Conservation (phyloP, 2,329 filamentous ascomycete genomes). For the Pestalotiopsis sp. region DNA sequence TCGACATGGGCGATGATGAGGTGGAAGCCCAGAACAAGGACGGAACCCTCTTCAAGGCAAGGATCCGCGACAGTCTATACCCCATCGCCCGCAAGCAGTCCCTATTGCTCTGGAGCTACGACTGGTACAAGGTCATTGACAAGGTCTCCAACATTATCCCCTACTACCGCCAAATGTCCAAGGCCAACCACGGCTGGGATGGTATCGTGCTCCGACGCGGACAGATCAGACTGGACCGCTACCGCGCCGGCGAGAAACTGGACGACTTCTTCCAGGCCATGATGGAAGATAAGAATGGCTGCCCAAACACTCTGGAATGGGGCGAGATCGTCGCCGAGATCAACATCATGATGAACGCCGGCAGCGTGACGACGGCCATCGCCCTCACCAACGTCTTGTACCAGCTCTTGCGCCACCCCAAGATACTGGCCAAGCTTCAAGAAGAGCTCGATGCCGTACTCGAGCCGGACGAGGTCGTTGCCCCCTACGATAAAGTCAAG, state of each 20-base stretch:
- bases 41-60: conserved; percentile 47
- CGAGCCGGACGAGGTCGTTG: conserved; percentile 44
- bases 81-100: conserved; percentile 53
- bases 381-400: conserved; percentile 57
- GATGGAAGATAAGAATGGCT: conserved; percentile 50
- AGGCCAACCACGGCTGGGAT: conserved; percentile 45
- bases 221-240: conserved; percentile 44
- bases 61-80: conserved; percentile 55
- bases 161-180: conserved; percentile 41
- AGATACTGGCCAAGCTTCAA: conserved; percentile 39
- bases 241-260: conserved; percentile 53
- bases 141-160: conserved; percentile 51
- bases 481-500: conserved; percentile 52
- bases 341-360: conserved; percentile 55
- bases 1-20: conserved; percentile 51
- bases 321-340: conserved; percentile 62
- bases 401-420: conserved; percentile 52
- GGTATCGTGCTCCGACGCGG: conserved; percentile 51
- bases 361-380: conserved; percentile 50
- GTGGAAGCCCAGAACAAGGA: conserved; percentile 45
- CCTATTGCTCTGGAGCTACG: conserved; percentile 51
- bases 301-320: conserved; percentile 50
- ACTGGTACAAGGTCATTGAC: conserved; percentile 51
- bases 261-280: conserved; percentile 62
- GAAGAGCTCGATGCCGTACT: conserved; percentile 49